Evolutionary conservation across 1,139 yeast genomes (phyloP).

Genomic region (Pichia sp.): DNA sequence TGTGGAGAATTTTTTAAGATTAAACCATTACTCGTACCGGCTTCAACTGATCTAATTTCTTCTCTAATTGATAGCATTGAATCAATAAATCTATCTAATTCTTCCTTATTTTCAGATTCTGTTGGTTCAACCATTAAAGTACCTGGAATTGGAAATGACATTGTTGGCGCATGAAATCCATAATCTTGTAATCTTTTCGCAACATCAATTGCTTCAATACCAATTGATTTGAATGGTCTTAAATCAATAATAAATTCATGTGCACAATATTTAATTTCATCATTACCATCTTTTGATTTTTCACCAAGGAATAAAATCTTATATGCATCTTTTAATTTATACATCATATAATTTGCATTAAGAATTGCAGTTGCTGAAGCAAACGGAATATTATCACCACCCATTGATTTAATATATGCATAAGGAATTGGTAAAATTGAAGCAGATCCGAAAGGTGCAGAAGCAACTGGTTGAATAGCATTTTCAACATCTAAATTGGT

Average conservation of each 20-base stretch:
- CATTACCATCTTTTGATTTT: conserved; percentile 31
- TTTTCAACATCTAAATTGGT: conserved; percentile 37
- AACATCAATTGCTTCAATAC: conserved; percentile 90
- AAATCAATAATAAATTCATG: conserved; percentile 93
- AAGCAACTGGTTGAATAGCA: conserved; percentile 72
- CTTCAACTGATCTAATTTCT: conserved; percentile 74
- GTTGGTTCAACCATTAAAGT: conserved; percentile 98
- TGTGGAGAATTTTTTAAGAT: conserved; percentile 91
- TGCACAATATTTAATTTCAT: conserved; percentile 69
- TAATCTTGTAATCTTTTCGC: conserved; percentile 97
- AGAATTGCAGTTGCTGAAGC: conserved; percentile 85
- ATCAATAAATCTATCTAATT: conserved; percentile 84
- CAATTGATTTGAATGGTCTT: conserved; percentile 73
- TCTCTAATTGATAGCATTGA: conserved; percentile 75
- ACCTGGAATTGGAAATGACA: conserved; percentile 98
- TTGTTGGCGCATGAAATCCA: conserved; percentile 98
- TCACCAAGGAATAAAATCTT: conserved; percentile 66
- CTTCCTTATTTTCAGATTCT: conserved; percentile 83
- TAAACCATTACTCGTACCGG: conserved; percentile 56
- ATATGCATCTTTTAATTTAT: conserved; percentile 62
- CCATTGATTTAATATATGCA: conserved; percentile 91
- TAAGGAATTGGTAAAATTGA: conserved; percentile 89
- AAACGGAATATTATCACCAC: conserved; percentile 74
- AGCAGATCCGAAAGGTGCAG: conserved; percentile 97
- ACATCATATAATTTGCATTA: conserved; percentile 94